Base-by-base conservation (phyloP, 148 eudicot genomes). In the Chenopodium album region DNA sequence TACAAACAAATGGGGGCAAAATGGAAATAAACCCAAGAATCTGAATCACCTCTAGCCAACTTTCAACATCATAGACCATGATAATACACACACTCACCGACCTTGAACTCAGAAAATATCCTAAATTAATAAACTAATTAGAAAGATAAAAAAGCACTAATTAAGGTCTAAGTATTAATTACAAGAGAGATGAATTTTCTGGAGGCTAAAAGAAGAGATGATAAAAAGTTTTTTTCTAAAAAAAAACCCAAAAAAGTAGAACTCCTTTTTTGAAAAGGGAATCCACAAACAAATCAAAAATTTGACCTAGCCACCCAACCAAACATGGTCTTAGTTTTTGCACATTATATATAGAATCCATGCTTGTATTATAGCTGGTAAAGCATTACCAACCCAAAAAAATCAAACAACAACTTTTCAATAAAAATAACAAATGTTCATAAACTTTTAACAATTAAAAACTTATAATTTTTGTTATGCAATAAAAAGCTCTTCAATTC, bases 251-350 rank as follows among this genome's bases (percentile, higher is more conserved):
- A 68, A 84, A 84, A 85, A 85, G 87, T 71, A 75, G 34, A 56
- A 41, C 59, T 62, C 79, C 87, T 85, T 85, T 41, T 85, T 65
- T 78, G 69, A 20, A 74, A 59, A 81, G 75, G 67, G 80, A 85
- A 85, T 85, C 85, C 80, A 82, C 74, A 85, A 79, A 62, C 85
- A 78, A 78, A 81, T 78, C 87, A 83, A n/a, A 83, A n/a, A 78
- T 85, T 56, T 85, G 84, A 82, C 87, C 81, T 69, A 85, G 56
- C 77, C 77, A 77, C 64, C 78, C 52, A 72, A 75, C 76, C 84
- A 78, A 78, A 59, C 76, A 78, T 26, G 74, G 50, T 73, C 62
- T 52, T 78, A 76, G 56, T 81, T 84, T 68, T 80, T 84, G 77
- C 73, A 50, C 76, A 44, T 70, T 70, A 46, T 80, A 62, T 76